These are phyloP conservation scores for Pleurotus citrinopileatus DNA, from an alignment of 768 basidiomycete genomes.

Conservation along the genomic window DNA sequence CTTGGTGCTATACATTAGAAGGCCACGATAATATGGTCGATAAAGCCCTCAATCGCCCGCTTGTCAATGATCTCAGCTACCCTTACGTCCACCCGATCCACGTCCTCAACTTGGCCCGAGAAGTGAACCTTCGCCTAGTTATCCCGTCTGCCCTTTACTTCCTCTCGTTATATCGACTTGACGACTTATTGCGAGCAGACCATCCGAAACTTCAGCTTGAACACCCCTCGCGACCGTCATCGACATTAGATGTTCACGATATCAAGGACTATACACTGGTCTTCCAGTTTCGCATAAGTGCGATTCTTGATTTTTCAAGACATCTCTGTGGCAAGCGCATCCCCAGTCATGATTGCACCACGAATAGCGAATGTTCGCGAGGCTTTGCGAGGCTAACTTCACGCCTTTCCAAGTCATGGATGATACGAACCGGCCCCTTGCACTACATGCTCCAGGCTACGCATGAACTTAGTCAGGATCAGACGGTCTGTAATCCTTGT, in stretches of 20 bases:
- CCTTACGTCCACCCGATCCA: constrained; percentile 59
- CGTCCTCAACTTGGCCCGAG: constrained; percentile 53
- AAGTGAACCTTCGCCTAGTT: constrained; percentile 43
- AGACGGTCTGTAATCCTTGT: constrained; percentile 41
- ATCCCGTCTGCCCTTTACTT: constrained; percentile 54
- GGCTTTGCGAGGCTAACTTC: constrained; percentile 41
- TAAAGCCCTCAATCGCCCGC: constrained; percentile 39
- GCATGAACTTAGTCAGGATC: constrained; percentile 32
- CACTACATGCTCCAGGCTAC: constrained; percentile 52
- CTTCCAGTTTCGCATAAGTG: constrained; percentile 51
- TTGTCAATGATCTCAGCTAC: constrained; percentile 44
- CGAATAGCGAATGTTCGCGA: constrained; percentile 30
- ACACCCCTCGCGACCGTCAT: constrained; percentile 50
- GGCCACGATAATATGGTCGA: constrained; percentile 58
- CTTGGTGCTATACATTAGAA: constrained; percentile 51
- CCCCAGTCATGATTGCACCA: constrained; percentile 26
- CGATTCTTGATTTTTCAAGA: constrained; percentile 47
- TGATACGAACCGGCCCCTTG: constrained; percentile 47
- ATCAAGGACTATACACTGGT: constrained; percentile 51
- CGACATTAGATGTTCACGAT: constrained; percentile 37
- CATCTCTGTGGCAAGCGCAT: constrained; percentile 32
- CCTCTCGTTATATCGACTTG: constrained; percentile 53
- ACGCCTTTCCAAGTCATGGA: constrained; percentile 46
- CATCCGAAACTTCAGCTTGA: constrained; percentile 50
- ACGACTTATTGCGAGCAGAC: constrained; percentile 43